Conservation (phyloP, 164 flowering plant genomes). For the Euptelea pleiosperma region DNA sequence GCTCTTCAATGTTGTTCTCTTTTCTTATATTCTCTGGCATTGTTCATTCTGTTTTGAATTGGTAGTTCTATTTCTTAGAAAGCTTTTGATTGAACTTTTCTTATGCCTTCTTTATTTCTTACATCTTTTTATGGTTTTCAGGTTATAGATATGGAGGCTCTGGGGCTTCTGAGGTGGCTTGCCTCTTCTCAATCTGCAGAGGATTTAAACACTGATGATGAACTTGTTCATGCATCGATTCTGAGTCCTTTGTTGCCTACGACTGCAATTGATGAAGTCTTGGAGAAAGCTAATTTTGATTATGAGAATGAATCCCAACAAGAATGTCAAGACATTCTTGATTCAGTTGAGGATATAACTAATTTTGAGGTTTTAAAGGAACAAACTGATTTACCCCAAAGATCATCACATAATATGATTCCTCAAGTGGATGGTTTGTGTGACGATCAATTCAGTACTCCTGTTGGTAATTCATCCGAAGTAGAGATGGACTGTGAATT, state of each 20-base stretch:
- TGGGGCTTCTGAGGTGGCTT: slow-evolving; percentile 83
- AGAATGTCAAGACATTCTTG: slow-evolving; percentile 98
- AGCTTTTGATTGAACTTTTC: not conserved
- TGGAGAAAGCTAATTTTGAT: slow-evolving; percentile 73
- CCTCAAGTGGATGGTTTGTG: slow-evolving; percentile 69
- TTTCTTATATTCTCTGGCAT: not conserved
- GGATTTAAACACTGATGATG: slow-evolving; percentile 86
- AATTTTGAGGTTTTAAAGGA: slow-evolving; percentile 26
- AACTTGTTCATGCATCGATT: slow-evolving; percentile 62
- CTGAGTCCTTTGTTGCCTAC: slow-evolving; percentile 70
- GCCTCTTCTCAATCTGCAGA: slow-evolving; percentile 90
- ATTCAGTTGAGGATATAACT: slow-evolving; percentile 53
- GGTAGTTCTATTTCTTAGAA: not conserved
- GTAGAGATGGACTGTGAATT: slow-evolving; percentile 21
- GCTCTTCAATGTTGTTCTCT: not conserved
- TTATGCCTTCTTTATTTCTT: not conserved
- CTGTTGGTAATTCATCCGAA: slow-evolving; percentile 26
- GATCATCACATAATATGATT: slow-evolving; percentile 26
- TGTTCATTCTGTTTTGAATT: not conserved
- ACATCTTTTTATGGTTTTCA: slow-evolving; percentile 21
- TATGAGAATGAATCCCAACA: slow-evolving; percentile 81
- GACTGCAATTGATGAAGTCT: slow-evolving; percentile 47
- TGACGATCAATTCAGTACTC: slow-evolving; percentile 36
- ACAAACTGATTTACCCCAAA: slow-evolving; percentile 13
- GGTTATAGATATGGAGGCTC: slow-evolving; percentile 62